phyloP scores from a whole-genome alignment of 768 basidiomycete genomes.

The Pleurotus tuber-regium region DNA sequence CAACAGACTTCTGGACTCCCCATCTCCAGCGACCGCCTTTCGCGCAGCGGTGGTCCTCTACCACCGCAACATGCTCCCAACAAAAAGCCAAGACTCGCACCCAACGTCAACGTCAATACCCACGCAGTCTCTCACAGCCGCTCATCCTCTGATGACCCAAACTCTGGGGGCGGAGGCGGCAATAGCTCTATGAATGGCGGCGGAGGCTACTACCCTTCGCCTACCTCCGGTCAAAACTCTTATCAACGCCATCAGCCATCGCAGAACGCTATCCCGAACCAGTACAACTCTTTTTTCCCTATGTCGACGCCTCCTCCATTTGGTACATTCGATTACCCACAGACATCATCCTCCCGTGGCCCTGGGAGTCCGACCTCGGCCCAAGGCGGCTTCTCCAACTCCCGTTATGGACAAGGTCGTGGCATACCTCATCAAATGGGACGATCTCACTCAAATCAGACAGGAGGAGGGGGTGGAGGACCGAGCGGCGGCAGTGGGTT shows the following conservation, averaged over 20 bases:
- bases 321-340: constrained; percentile 8
- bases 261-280: constrained; percentile 13
- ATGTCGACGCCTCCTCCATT: constrained; percentile 16
- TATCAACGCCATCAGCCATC: constrained; percentile 4
- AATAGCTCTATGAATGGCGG: constrained; percentile 13
- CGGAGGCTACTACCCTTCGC: constrained; percentile 13
- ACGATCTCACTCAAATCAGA: too few relatives aligned
- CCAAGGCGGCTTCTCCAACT: not conserved
- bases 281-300: constrained; percentile 26
- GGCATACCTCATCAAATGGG: not conserved
- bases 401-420: not conserved
- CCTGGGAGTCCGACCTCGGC: constrained; percentile 3
- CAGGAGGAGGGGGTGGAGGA: too few relatives aligned
- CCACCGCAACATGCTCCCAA: constrained; percentile 14
- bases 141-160: constrained; percentile 25
- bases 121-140: constrained; percentile 17
- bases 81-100: constrained; percentile 21
- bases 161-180: constrained; percentile 5
- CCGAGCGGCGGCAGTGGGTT: not conserved
- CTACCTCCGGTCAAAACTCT: not conserved
- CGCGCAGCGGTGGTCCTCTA: constrained; percentile 9
- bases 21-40: constrained; percentile 29
- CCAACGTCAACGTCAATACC: constrained; percentile 13
- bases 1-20: constrained; percentile 15
- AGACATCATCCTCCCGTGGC: constrained; percentile 15